phyloP scores from a whole-genome alignment of 1,284 basidiomycete species.

The Boletus albobrunnescens region DNA sequence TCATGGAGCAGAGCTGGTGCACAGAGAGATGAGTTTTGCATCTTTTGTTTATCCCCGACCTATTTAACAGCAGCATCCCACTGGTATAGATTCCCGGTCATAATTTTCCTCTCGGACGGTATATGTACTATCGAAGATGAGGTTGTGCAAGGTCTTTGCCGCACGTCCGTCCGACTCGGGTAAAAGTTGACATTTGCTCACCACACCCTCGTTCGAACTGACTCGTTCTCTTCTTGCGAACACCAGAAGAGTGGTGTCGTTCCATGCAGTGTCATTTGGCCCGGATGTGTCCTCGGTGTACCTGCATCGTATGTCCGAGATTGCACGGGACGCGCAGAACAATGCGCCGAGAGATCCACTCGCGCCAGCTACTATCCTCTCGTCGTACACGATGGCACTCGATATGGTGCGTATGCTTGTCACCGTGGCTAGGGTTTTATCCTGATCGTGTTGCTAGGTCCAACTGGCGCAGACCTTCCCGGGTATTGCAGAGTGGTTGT shows the following conservation, averaged over 20 bases:
- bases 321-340: constrained; percentile 49
- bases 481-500: constrained; percentile 56
- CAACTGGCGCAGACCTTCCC: constrained; percentile 59
- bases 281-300: constrained; percentile 29
- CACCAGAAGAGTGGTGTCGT: constrained; percentile 51
- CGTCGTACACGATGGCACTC: constrained; percentile 50
- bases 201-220: neutral
- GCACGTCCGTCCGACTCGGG: constrained; percentile 47
- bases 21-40: constrained; percentile 43
- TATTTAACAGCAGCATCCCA: neutral
- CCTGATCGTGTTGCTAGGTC: constrained; percentile 34
- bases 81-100: constrained; percentile 45
- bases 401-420: constrained; percentile 44
- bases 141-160: constrained; percentile 45
- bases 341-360: constrained; percentile 45
- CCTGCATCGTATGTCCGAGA: constrained; percentile 50
- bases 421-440: neutral
- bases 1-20: constrained; percentile 52
- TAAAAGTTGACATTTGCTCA: constrained; percentile 18
- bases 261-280: constrained; percentile 60
- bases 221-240: neutral
- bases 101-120: constrained; percentile 65
- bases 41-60: neutral
- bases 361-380: constrained; percentile 38
- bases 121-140: constrained; percentile 42